Percentiles rank a stretch among this genome's conserved stretches.
Conservation (phyloP, 495 filamentous ascomycete genomes). For the Apodospora peruviana region DNA sequence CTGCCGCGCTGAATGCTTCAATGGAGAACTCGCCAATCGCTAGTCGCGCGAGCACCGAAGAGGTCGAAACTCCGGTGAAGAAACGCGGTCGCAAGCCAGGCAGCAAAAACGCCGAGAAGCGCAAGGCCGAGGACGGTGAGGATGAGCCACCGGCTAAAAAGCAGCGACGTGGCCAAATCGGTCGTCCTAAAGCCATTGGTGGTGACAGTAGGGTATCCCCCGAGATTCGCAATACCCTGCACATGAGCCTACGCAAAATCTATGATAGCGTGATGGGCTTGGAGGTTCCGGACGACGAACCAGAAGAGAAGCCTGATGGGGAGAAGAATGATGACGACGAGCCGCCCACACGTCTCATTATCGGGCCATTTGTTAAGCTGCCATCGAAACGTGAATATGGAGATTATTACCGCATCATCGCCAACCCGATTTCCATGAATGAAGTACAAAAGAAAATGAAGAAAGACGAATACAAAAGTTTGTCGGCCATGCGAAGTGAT, state of each 20-base stretch:
- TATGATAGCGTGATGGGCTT: slow-evolving; percentile 76
- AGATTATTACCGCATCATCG: slow-evolving; percentile 91
- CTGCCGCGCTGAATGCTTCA: slow-evolving; percentile 36
- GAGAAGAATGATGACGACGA: slow-evolving; percentile 31
- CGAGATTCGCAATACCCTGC: slow-evolving; percentile 58
- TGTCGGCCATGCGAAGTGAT: slow-evolving; percentile 76
- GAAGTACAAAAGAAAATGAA: slow-evolving; percentile 91
- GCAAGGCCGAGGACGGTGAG: slow-evolving; percentile 80
- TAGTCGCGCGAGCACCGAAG: slow-evolving; percentile 75
- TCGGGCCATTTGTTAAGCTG: slow-evolving; percentile 88
- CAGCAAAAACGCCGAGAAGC: slow-evolving; percentile 62
- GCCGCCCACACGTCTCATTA: slow-evolving; percentile 63
- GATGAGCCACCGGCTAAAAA: slow-evolving; percentile 77
- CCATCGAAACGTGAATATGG: slow-evolving; percentile 82
- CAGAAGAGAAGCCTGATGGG: slow-evolving; percentile 21
- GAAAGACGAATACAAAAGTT: slow-evolving; percentile 78
- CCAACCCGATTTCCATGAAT: slow-evolving; percentile 87
- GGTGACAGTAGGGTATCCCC: slow-evolving; percentile 26
- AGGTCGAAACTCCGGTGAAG: slow-evolving; percentile 52
- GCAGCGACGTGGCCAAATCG: slow-evolving; percentile 52
- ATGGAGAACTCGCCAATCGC: slow-evolving; percentile 69
- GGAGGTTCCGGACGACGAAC: slow-evolving; percentile 59
- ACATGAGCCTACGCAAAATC: slow-evolving; percentile 66
- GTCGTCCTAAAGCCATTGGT: slow-evolving; percentile 54
- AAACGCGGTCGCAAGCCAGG: slow-evolving; percentile 76